Conservation (phyloP, 352 stramenopile species). For the Phytophthora colocasiae region DNA sequence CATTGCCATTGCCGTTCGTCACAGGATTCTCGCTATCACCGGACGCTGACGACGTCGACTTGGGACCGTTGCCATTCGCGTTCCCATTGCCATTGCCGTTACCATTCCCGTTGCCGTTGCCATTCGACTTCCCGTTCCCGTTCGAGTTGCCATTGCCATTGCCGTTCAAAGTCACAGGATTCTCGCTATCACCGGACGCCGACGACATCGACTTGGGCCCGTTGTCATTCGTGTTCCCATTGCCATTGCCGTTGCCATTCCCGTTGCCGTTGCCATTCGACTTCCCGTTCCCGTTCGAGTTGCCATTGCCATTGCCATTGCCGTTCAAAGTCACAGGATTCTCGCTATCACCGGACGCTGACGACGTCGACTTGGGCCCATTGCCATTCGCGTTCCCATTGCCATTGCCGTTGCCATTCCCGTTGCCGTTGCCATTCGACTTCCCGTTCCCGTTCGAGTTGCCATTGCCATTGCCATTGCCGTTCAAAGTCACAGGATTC, state of each 20-base stretch:
- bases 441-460: not conserved
- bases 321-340: not conserved
- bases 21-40: not conserved
- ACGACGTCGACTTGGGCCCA: constrained; percentile 2
- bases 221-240: not conserved
- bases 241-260: no score
- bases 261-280: not conserved
- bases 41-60: not conserved
- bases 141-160: constrained; percentile 5
- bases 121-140: constrained; percentile 1
- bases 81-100: no score
- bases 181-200: not conserved
- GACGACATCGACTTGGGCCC: not conserved
- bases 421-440: constrained; percentile 9
- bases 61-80: not conserved
- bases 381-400: constrained; percentile 4
- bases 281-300: not conserved
- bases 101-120: not conserved
- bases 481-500: not conserved
- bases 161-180: not conserved
- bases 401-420: not conserved
- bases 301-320: constrained; percentile 3
- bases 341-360: not conserved
- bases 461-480: constrained; percentile 3
- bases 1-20: constrained; percentile 1